phyloP scores from a whole-genome alignment of 257 asterid species.

The Salvia splendens region DNA sequence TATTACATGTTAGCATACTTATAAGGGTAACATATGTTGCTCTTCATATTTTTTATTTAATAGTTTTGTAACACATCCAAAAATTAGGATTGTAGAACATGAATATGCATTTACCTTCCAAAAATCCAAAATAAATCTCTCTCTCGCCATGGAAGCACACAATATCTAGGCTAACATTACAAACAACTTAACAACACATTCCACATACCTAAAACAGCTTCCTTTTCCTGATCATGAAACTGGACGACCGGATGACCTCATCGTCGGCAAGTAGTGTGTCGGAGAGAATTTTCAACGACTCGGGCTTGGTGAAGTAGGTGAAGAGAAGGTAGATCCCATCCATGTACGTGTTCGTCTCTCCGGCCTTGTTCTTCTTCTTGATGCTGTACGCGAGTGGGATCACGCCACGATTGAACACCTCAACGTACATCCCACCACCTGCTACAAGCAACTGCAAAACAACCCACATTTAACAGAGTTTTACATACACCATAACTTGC shows the following conservation, averaged over 20 bases:
- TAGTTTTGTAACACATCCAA: no score
- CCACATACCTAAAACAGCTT: constrained; percentile 39
- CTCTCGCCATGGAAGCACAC: constrained; percentile 9
- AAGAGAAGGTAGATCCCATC: constrained; percentile 93
- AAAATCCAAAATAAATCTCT: constrained; percentile 14
- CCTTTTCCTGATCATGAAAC: constrained; percentile 84
- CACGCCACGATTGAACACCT: constrained; percentile 92
- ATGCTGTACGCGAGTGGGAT: constrained; percentile 91
- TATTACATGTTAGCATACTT: no score
- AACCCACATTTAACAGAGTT: constrained; percentile 4
- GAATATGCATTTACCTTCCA: background rate
- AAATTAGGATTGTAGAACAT: background rate
- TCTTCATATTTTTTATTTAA: no score
- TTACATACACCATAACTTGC: background rate
- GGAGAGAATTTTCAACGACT: constrained; percentile 50
- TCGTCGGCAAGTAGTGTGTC: constrained; percentile 65
- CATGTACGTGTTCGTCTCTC: constrained; percentile 86
- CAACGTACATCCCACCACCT: constrained; percentile 97
- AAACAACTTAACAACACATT: background rate
- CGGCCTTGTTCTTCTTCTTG: constrained; percentile 78
- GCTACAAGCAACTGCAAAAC: constrained; percentile 76
- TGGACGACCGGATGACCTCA: constrained; percentile 71
- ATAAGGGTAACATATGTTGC: no score
- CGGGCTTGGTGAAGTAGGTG: constrained; percentile 93
- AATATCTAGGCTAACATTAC: background rate